These are phyloP conservation scores for Corylus heterophylla DNA, from an alignment of 306 rosid genomes.

Conservation along the genomic window DNA sequence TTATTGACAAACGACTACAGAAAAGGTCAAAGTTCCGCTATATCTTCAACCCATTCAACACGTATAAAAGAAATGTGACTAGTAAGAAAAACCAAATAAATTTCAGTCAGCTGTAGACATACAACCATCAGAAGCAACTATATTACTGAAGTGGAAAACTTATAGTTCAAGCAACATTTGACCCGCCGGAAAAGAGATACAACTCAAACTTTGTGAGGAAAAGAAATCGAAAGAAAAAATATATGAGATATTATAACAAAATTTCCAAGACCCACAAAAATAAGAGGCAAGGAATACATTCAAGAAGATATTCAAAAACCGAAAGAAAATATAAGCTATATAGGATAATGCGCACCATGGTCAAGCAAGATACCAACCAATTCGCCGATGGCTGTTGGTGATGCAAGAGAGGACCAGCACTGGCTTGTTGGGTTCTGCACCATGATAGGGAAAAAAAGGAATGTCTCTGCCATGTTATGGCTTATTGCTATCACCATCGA, in stretches of 20 bases:
- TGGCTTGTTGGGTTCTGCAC: slow-evolving; percentile 1
- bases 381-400: slow-evolving; percentile 5
- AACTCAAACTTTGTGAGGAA: slow-evolving; percentile 13
- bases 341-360: slow-evolving; percentile 10
- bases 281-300: slow-evolving; percentile 60
- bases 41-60: not conserved
- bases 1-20: not conserved
- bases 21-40: not conserved
- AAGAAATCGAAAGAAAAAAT: slow-evolving; percentile 12
- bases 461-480: slow-evolving; percentile 21
- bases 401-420: slow-evolving; percentile 8
- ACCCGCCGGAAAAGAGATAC: not conserved
- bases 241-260: slow-evolving; percentile 37
- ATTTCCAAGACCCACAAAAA: slow-evolving; percentile 72
- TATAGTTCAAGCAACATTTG: slow-evolving; percentile 1
- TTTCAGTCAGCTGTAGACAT: not conserved
- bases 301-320: slow-evolving; percentile 14
- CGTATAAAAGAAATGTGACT: not conserved
- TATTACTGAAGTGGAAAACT: not conserved
- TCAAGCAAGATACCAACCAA: slow-evolving; percentile 26
- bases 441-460: slow-evolving; percentile 11
- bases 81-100: not conserved
- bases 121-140: not conserved
- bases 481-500: slow-evolving; percentile 25
- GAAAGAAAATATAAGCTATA: not conserved